Conservation (phyloP, 257 asterid species). For the Nicotiana tomentosiformis region DNA sequence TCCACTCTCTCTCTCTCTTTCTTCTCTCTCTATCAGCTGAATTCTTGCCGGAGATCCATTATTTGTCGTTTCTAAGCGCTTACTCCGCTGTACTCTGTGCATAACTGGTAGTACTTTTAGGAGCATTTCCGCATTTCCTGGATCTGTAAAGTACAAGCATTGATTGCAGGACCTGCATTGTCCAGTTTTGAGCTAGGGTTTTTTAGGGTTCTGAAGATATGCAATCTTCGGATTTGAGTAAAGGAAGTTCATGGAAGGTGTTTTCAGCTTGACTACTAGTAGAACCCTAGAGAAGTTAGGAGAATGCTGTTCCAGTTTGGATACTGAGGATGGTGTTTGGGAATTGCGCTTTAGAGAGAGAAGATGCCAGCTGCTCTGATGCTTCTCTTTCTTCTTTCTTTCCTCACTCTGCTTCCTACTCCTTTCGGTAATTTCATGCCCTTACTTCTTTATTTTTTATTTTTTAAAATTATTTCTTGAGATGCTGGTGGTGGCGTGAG, state of each 20-base stretch:
- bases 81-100: background rate
- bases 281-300: conserved; percentile 37
- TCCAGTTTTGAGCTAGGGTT: conserved; percentile 32
- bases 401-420: conserved; percentile 52
- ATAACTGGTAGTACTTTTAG: background rate
- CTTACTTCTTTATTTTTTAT: background rate
- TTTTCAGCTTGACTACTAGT: conserved; percentile 20
- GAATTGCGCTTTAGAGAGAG: conserved; percentile 45
- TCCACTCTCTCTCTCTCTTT: background rate
- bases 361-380: conserved; percentile 37
- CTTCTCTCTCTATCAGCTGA: background rate
- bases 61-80: background rate
- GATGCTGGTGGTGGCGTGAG: background rate
- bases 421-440: conserved; percentile 39
- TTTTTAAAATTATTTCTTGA: background rate
- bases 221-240: conserved; percentile 25
- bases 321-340: conserved; percentile 47
- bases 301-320: conserved; percentile 19
- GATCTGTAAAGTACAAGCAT: conserved; percentile 28
- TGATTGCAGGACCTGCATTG: conserved; percentile 41
- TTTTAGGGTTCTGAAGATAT: conserved; percentile 27
- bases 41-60: background rate
- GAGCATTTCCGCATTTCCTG: conserved; percentile 37
- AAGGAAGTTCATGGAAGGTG: conserved; percentile 36
- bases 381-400: conserved; percentile 49